A percentile compares a stretch with the other conserved stretches of the same genome.
These are phyloP conservation scores for Kodamaea fukazawae DNA, from an alignment of 805 yeast species.

Conservation along the genomic window DNA sequence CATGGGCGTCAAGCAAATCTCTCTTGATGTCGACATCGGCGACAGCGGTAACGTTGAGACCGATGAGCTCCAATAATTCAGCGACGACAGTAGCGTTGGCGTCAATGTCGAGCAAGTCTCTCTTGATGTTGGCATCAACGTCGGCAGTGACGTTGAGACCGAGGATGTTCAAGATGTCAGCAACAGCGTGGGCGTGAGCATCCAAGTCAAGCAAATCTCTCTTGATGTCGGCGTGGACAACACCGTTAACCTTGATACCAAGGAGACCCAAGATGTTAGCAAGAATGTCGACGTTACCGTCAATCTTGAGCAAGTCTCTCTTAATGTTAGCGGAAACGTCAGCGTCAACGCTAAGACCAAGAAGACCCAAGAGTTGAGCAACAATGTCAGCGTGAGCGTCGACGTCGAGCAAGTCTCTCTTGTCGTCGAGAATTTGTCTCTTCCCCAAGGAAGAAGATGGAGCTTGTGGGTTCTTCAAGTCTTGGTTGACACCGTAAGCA, in stretches of 20 bases:
- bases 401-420: slow-evolving; percentile 6
- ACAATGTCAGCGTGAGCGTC: slow-evolving; percentile 1
- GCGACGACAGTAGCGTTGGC: slow-evolving; percentile 2
- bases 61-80: slow-evolving; percentile 1
- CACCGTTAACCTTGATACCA: neutral
- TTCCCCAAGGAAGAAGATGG: slow-evolving; percentile 7
- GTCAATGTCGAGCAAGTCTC: slow-evolving; percentile 3
- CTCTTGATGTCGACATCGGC: slow-evolving; percentile 2
- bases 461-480: slow-evolving; percentile 6
- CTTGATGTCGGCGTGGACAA: slow-evolving; percentile 1
- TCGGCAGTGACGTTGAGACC: slow-evolving; percentile 1
- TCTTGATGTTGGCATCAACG: slow-evolving; percentile 1
- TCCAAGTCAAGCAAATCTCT: slow-evolving; percentile 6
- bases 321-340: slow-evolving; percentile 1
- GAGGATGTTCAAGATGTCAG: slow-evolving; percentile 2
- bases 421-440: slow-evolving; percentile 8
- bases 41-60: slow-evolving; percentile 1
- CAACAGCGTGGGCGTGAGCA: slow-evolving; percentile 1
- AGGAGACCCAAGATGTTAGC: slow-evolving; percentile 4
- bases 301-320: slow-evolving; percentile 4
- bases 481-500: slow-evolving; percentile 10
- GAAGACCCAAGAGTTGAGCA: slow-evolving; percentile 1
- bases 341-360: slow-evolving; percentile 3
- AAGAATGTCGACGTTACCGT: slow-evolving; percentile 1
- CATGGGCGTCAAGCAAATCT: slow-evolving; percentile 6